These are phyloP conservation scores for Aspergillus tanneri DNA, from an alignment of 2,329 filamentous ascomycete species.

Conservation along the genomic window DNA sequence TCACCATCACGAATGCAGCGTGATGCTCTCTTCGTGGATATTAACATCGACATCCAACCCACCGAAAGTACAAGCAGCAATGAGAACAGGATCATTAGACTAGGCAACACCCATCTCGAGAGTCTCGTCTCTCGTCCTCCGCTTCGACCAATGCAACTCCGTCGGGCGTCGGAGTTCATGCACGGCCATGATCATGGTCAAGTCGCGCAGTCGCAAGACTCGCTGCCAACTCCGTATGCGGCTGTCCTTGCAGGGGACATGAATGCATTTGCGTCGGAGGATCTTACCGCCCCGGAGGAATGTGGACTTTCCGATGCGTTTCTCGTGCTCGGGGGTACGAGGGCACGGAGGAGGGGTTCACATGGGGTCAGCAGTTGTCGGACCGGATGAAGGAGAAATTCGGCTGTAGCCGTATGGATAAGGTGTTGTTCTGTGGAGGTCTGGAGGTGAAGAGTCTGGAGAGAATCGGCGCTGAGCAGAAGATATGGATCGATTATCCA, in stretches of 20 bases:
- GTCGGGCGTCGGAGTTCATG: constrained; percentile 47
- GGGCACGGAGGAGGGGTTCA: constrained; percentile 53
- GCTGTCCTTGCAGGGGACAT: constrained; percentile 56
- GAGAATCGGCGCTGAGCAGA: constrained; percentile 50
- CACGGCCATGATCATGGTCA: constrained; percentile 23
- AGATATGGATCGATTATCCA: constrained; percentile 40
- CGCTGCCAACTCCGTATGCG: constrained; percentile 35
- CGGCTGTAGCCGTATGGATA: constrained; percentile 57
- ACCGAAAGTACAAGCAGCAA: background rate
- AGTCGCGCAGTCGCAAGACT: constrained; percentile 6
- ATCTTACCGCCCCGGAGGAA: constrained; percentile 49
- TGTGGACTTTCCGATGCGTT: constrained; percentile 55
- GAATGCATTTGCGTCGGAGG: constrained; percentile 59
- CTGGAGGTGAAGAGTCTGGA: constrained; percentile 38
- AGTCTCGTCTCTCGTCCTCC: constrained; percentile 52
- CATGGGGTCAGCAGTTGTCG: constrained; percentile 58
- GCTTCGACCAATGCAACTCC: constrained; percentile 51
- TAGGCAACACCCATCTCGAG: constrained; percentile 61
- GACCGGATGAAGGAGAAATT: constrained; percentile 44
- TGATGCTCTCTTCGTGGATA: constrained; percentile 58
- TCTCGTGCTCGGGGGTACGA: constrained; percentile 54
- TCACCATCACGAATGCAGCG: constrained; percentile 51
- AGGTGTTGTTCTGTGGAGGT: constrained; percentile 50
- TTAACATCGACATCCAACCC: constrained; percentile 21
- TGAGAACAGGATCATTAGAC: constrained; percentile 38